Evolutionary conservation across 495 filamentous ascomycete genomes (phyloP).

Genomic region (Podospora conica): DNA sequence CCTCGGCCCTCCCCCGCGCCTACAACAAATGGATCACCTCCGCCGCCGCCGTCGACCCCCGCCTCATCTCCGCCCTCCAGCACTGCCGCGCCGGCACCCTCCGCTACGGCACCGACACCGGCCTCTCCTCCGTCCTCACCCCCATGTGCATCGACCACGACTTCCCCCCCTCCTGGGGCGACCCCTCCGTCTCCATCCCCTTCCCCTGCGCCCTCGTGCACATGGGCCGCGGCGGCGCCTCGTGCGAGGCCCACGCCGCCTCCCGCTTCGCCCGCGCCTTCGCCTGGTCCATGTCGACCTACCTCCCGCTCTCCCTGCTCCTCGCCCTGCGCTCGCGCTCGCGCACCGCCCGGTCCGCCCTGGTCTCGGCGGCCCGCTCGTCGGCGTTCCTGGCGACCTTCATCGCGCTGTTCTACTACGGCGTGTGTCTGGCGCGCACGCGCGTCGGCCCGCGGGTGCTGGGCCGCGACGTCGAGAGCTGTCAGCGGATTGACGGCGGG

Average conservation of each 20-base stretch:
- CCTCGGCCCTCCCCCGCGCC: slow-evolving; percentile 59
- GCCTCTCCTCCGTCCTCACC: slow-evolving; percentile 62
- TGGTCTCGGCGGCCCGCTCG: slow-evolving; percentile 60
- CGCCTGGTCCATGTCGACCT: slow-evolving; percentile 68
- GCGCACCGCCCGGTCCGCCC: slow-evolving; percentile 41
- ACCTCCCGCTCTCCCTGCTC: slow-evolving; percentile 70
- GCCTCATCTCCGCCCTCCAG: slow-evolving; percentile 69
- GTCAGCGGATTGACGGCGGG: slow-evolving; percentile 50
- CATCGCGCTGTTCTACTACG: slow-evolving; percentile 80
- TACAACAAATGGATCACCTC: slow-evolving; percentile 85
- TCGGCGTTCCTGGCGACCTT: slow-evolving; percentile 80
- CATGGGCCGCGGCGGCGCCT: slow-evolving; percentile 62
- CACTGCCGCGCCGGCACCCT: slow-evolving; percentile 57
- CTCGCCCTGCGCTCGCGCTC: slow-evolving; percentile 55
- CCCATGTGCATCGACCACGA: slow-evolving; percentile 69
- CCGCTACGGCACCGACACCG: slow-evolving; percentile 73
- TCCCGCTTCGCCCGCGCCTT: slow-evolving; percentile 66
- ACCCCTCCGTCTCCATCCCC: slow-evolving; percentile 65
- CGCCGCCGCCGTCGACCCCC: slow-evolving; percentile 70
- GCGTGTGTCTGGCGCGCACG: slow-evolving; percentile 76
- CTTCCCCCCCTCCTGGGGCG: slow-evolving; percentile 66
- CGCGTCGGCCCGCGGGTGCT: slow-evolving; percentile 70
- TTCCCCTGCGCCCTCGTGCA: slow-evolving; percentile 89
- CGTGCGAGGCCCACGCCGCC: slow-evolving; percentile 72
- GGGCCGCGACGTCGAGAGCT: slow-evolving; percentile 35